Conservation (phyloP, 2,329 filamentous ascomycete species). For the Lasiodiplodia theobromae region DNA sequence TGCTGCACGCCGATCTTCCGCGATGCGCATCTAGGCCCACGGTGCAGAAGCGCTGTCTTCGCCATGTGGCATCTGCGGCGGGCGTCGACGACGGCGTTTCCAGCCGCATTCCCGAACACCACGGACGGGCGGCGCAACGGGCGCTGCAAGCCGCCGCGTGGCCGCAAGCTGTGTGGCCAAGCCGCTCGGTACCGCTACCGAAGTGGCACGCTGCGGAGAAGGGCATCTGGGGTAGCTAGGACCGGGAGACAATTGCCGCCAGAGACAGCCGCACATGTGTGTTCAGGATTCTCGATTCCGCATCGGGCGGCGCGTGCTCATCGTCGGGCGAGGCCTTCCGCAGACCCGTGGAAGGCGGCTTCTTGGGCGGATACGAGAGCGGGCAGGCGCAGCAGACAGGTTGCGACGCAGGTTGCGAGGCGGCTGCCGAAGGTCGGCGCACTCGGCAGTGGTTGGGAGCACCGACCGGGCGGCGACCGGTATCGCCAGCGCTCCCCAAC, state of each 20-base stretch:
- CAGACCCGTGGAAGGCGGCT: background rate
- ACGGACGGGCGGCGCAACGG: background rate
- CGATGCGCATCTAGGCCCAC: background rate
- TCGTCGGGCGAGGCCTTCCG: background rate
- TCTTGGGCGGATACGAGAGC: background rate
- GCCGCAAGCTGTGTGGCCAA: background rate
- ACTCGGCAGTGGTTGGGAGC: background rate
- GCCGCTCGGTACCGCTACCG: constrained; percentile 9
- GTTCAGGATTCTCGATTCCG: constrained; percentile 6
- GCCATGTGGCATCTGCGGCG: background rate
- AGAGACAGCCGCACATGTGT: background rate
- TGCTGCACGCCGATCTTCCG: constrained; percentile 20
- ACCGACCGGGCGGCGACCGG: constrained; percentile 7
- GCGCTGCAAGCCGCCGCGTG: background rate
- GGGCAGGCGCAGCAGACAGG: background rate
- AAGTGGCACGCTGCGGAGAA: constrained; percentile 11
- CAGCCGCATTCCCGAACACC: constrained; percentile 8
- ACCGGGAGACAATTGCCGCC: background rate
- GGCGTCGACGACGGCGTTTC: background rate
- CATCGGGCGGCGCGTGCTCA: background rate
- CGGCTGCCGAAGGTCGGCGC: constrained; percentile 13
- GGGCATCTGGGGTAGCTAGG: constrained; percentile 5
- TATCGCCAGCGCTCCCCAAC: constrained; percentile 1
- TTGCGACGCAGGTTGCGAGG: background rate
- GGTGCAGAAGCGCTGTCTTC: background rate